These are phyloP conservation scores for Populus trichocarpa DNA, from an alignment of 441 rosid species.

Conservation along the genomic window DNA sequence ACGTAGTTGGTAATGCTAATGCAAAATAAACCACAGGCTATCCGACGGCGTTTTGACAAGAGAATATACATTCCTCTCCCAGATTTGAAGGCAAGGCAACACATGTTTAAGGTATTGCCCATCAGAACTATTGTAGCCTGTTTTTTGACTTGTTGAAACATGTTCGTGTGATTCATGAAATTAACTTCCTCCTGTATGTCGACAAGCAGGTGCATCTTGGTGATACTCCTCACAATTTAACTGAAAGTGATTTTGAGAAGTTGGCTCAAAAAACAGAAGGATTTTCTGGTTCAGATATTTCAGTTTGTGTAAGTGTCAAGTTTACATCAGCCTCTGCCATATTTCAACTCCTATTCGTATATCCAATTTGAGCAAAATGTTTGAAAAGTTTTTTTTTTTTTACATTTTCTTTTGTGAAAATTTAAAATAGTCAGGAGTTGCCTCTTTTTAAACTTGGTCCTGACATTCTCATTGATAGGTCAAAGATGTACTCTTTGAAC, in stretches of 20 bases:
- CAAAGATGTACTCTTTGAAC: slow-evolving; percentile 93
- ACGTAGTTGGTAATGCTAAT: slow-evolving; percentile 12
- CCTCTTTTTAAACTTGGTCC: slow-evolving; percentile 2
- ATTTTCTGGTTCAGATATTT: slow-evolving; percentile 92
- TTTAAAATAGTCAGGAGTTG: not conserved
- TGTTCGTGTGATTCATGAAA: not conserved
- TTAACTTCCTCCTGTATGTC: slow-evolving; percentile 9
- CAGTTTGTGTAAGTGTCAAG: slow-evolving; percentile 79
- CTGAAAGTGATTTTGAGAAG: slow-evolving; percentile 80
- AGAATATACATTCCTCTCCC: slow-evolving; percentile 98
- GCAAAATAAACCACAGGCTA: slow-evolving; percentile 61
- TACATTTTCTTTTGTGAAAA: not conserved
- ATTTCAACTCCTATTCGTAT: not conserved
- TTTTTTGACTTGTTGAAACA: not conserved
- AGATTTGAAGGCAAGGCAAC: slow-evolving; percentile 83
- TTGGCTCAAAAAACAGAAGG: slow-evolving; percentile 78
- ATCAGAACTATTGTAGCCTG: not conserved
- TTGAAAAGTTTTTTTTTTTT: not conserved
- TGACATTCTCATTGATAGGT: slow-evolving; percentile 43
- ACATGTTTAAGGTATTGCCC: slow-evolving; percentile 78
- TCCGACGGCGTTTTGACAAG: slow-evolving; percentile 95
- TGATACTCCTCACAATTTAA: slow-evolving; percentile 85
- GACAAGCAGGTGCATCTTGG: slow-evolving; percentile 81
- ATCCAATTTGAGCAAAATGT: not conserved
- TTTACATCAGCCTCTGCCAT: slow-evolving; percentile 3